Conservation (phyloP, 257 asterid genomes). For the Solanum chilense region DNA sequence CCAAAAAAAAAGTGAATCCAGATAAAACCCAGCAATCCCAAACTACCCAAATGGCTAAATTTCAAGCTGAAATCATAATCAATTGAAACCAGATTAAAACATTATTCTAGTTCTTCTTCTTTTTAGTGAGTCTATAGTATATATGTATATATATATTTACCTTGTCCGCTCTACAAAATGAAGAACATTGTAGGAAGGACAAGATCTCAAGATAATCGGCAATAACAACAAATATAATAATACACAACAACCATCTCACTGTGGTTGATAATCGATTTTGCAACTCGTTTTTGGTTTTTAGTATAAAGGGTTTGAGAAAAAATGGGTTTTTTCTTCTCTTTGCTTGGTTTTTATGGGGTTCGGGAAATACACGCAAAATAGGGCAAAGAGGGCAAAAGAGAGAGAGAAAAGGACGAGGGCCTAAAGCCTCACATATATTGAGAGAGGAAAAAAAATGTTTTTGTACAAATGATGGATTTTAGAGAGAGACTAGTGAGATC, state of each 20-base stretch:
- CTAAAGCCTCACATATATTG: not conserved
- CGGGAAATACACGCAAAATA: constrained; percentile 9
- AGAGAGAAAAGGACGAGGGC: not conserved
- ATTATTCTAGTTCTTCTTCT: not conserved
- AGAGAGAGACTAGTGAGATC: not conserved
- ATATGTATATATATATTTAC: not conserved
- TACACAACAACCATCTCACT: not conserved
- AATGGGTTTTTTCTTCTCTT: not conserved
- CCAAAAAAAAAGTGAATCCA: not conserved
- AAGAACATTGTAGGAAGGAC: constrained; percentile 7
- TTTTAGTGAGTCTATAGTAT: not conserved
- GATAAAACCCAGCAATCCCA: not conserved
- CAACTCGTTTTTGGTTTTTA: not conserved
- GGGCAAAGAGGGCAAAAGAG: not conserved
- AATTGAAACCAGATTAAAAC: not conserved
- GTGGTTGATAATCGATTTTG: not conserved
- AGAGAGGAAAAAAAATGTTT: not conserved
- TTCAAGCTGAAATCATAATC: not conserved
- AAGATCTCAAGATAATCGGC: not conserved
- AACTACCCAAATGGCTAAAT: not conserved
- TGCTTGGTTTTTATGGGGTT: not conserved
- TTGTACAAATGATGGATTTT: not conserved
- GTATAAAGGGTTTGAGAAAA: not conserved
- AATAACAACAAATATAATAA: not conserved
- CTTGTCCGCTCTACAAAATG: constrained; percentile 14